phyloP scores from a whole-genome alignment of 495 filamentous ascomycete genomes.

The Podospora didyma region DNA sequence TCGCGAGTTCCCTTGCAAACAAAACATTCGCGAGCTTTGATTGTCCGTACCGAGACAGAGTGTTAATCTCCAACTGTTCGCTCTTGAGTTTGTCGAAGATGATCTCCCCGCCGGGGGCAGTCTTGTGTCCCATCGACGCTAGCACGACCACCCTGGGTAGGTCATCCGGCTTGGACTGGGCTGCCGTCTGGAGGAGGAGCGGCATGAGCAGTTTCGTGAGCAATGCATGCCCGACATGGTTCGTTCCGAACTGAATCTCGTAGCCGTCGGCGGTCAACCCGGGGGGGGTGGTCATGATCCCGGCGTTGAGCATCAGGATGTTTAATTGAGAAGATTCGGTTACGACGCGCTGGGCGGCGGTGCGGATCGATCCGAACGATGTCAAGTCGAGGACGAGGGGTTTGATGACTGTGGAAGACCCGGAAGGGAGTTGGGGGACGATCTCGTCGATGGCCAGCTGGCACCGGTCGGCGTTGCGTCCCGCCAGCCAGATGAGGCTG shows the following conservation, averaged over 20 bases:
- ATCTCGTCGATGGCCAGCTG: slow-evolving; percentile 22
- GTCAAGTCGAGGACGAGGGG: slow-evolving; percentile 36
- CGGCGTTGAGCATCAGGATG: slow-evolving; percentile 56
- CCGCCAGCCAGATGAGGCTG: slow-evolving; percentile 58
- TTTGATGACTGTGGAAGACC: slow-evolving; percentile 13
- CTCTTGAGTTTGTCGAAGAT: slow-evolving; percentile 35
- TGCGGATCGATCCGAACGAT: slow-evolving; percentile 27
- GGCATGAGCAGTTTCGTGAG: slow-evolving; percentile 55
- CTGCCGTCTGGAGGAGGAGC: slow-evolving; percentile 9
- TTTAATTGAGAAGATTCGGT: slow-evolving; percentile 34
- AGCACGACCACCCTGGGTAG: slow-evolving; percentile 39
- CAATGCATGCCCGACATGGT: slow-evolving; percentile 65
- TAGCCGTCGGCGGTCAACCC: slow-evolving; percentile 57
- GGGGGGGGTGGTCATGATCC: slow-evolving; percentile 56
- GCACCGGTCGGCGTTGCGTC: slow-evolving; percentile 43
- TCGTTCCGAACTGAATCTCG: slow-evolving; percentile 67
- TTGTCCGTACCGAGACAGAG: slow-evolving; percentile 55
- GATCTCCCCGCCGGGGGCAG: slow-evolving; percentile 36
- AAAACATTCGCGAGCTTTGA: slow-evolving; percentile 67
- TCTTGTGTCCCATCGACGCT: slow-evolving; percentile 33
- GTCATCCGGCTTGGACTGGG: slow-evolving; percentile 10
- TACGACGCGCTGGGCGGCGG: slow-evolving; percentile 19
- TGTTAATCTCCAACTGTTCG: slow-evolving; percentile 15
- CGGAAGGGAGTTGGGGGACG: slow-evolving; percentile 2
- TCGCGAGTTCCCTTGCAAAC: slow-evolving; percentile 54